Base-by-base conservation (phyloP, 495 filamentous ascomycete genomes). In the Penicillium mononematosum region DNA sequence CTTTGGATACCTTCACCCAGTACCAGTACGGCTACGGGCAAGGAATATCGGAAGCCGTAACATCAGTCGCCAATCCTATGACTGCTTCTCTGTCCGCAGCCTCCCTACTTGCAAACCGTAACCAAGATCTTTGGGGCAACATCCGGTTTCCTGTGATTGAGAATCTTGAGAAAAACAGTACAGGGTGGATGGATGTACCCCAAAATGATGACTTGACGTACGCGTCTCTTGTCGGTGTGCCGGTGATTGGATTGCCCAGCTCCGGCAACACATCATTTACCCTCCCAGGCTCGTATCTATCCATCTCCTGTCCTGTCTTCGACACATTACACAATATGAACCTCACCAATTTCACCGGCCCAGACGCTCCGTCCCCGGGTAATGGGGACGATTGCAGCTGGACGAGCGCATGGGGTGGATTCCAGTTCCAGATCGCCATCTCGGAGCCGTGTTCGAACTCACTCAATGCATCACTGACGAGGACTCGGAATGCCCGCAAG, bases 121-220 rank as follows among this genome's bases (percentile, higher is more conserved):
- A 34, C 5, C 46, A 49, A 36, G 46, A 49, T 36, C 46, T 49
- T 12, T 49, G 46, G 46, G 29, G 46, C 10, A 49, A 49, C 17
- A 34, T 49, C 11, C 46, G 46, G 1, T 36, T 36, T 20, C 46
- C 46, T 22, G 19, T 22, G 5, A 32, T 49, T 5, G 29, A 49
- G 29, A 8, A 36, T 20, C 29, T 49, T 5, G 27, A 48, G 46
- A 49, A 20, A 7, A 20, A 16, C 19, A n/a, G 17, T 34, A 46
- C 45, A 5, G 46, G 17, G 12, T 49, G 46, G 46, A 36, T 49
- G 4, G 4, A 49, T 32, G 1, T 36, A 17, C 29, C 46, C 19
- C 46, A 22, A 20, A 49, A 19, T 5, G 11, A 36, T 10, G 36
- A 49, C 9, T 20, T 49, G 46, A 34, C 46, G 11, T 49, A 49